phyloP scores from a whole-genome alignment of 31 red algal species.

The Pterothamnion heteromorphum region DNA sequence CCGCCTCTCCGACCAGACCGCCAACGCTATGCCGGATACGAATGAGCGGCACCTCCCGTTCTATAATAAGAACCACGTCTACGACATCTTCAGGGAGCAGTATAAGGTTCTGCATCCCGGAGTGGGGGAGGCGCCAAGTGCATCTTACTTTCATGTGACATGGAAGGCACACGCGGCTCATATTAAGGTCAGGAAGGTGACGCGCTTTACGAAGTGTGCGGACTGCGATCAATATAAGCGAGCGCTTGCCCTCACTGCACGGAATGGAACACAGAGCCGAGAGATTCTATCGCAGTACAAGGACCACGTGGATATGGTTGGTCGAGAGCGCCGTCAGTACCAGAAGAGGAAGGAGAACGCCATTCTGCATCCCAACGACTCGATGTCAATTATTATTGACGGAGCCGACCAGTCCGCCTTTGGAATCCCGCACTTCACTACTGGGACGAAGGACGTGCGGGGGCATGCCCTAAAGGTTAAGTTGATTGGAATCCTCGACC shows the following conservation, averaged over 20 bases:
- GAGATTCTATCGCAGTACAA: not conserved
- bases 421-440: too few species aligned
- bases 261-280: not conserved
- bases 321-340: not conserved
- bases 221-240: not conserved
- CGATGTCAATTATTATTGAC: not conserved
- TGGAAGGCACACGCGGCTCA: not conserved
- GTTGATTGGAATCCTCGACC: not conserved
- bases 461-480: not conserved
- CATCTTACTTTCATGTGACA: not conserved
- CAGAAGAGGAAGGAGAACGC: not conserved
- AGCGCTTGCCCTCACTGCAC: too few species aligned
- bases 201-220: not conserved
- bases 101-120: not conserved
- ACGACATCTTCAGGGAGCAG: not conserved
- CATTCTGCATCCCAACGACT: not conserved
- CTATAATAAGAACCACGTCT: not conserved
- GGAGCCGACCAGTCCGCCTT: too few species aligned
- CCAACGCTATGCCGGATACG: too few species aligned
- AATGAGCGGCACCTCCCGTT: not conserved
- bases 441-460: too few species aligned
- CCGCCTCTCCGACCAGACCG: not conserved
- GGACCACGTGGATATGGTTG: not conserved
- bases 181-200: not conserved
- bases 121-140: too few species aligned